A percentile compares a stretch with the other conserved stretches of the same genome.
phyloP scores from a whole-genome alignment of 2,329 filamentous ascomycete genomes.

The Epichloe coenophiala region DNA sequence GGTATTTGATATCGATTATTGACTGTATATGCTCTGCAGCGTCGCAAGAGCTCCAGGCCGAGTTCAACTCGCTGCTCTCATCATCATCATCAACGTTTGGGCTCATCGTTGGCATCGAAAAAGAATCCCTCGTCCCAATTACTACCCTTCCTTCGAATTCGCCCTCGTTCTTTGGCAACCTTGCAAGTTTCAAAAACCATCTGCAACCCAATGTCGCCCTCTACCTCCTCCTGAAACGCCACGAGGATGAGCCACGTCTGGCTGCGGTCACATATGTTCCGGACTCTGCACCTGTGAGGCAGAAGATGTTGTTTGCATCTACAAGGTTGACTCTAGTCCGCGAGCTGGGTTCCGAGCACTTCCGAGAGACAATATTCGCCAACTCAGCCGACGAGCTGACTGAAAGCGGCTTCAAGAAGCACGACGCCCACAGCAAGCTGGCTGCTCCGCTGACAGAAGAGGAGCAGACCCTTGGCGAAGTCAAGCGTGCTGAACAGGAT shows the following conservation, averaged over 20 bases:
- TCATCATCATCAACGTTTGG: conserved; percentile 49
- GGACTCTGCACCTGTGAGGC: conserved; percentile 62
- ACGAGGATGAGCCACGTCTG: conserved; percentile 43
- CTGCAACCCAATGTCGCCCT: conserved; percentile 53
- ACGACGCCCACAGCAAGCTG: conserved; percentile 52
- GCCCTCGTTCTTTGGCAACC: conserved; percentile 48
- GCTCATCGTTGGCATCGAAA: conserved; percentile 56
- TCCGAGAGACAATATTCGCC: conserved; percentile 61
- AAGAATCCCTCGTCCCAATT: conserved; percentile 53
- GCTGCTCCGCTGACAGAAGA: conserved; percentile 67
- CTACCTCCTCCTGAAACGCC: conserved; percentile 63
- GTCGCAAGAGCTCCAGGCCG: conserved; percentile 60
- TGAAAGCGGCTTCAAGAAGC: conserved; percentile 54
- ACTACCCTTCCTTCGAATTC: conserved; percentile 38
- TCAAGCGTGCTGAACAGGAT: conserved; percentile 62
- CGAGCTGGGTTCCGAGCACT: conserved; percentile 66
- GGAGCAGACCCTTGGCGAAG: conserved; percentile 55
- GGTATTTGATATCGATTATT: neutral
- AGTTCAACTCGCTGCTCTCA: conserved; percentile 57
- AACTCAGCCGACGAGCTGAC: conserved; percentile 59
- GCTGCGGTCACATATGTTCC: conserved; percentile 68
- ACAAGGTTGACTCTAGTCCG: conserved; percentile 63
- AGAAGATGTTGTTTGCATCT: conserved; percentile 77
- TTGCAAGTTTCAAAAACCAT: conserved; percentile 47
- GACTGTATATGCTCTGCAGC: conserved; percentile 30